Evolutionary conservation across 176 grass and related monocot species (phyloP).

Genomic region (Ensete glaucum): DNA sequence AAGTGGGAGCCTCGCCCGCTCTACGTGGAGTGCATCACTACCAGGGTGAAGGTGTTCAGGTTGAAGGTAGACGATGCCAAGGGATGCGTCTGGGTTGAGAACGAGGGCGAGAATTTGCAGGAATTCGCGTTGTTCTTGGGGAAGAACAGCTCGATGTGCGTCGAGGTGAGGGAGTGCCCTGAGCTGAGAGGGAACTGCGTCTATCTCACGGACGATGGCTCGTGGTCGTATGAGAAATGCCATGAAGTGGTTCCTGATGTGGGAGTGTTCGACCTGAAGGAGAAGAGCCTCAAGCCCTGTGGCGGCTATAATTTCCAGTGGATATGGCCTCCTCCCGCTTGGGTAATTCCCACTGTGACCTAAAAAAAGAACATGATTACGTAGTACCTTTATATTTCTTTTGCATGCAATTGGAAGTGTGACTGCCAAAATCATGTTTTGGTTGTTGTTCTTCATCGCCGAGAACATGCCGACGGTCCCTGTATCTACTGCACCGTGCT

Average conservation of each 20-base stretch:
- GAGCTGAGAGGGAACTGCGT: conserved; percentile 27
- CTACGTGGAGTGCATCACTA: conserved; percentile 38
- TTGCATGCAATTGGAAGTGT: too few relatives aligned
- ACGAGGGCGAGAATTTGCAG: background rate
- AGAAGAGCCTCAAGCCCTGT: conserved; percentile 29
- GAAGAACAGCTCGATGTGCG: conserved; percentile 37
- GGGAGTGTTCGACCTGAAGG: conserved; percentile 37
- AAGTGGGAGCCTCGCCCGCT: conserved; percentile 40
- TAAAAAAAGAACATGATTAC: background rate
- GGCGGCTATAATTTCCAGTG: conserved; percentile 27
- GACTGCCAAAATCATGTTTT: too few relatives aligned
- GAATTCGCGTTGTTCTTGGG: conserved; percentile 40
- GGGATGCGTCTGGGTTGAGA: conserved; percentile 7
- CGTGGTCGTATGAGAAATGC: conserved; percentile 45
- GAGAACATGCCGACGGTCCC: conserved; percentile 20
- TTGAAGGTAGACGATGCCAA: background rate
- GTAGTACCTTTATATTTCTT: background rate
- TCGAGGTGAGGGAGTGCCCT: conserved; percentile 1
- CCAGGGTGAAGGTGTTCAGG: conserved; percentile 31
- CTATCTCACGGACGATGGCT: conserved; percentile 53
- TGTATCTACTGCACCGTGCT: conserved; percentile 18
- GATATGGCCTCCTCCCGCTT: conserved; percentile 48
- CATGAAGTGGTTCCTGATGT: conserved; percentile 46
- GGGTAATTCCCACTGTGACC: conserved; percentile 30
- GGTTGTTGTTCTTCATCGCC: conserved; percentile 20